phyloP scores from a whole-genome alignment of 148 eudicot species.

The Polygonum maritimum region DNA sequence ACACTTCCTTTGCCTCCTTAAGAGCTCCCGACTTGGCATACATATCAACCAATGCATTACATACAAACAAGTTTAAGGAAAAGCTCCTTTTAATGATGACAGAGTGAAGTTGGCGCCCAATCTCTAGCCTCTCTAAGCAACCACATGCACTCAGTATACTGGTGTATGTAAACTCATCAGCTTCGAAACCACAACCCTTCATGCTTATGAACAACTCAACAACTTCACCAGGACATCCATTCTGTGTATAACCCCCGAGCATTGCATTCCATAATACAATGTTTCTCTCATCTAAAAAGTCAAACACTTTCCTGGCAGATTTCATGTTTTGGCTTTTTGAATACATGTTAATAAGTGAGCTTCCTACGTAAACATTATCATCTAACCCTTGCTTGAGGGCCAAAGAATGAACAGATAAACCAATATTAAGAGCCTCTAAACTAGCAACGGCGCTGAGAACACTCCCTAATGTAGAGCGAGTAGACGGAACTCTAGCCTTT shows the following conservation, averaged over 20 bases:
- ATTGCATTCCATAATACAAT: constrained; percentile 77
- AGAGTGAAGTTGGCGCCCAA: constrained; percentile 70
- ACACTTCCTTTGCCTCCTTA: constrained; percentile 46
- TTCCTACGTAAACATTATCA: constrained; percentile 78
- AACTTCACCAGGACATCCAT: constrained; percentile 55
- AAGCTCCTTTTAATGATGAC: constrained; percentile 58
- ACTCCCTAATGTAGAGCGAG: constrained; percentile 83
- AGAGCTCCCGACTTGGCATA: constrained; percentile 77
- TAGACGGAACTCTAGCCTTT: constrained; percentile 40
- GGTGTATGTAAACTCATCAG: constrained; percentile 83
- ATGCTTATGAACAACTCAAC: constrained; percentile 44
- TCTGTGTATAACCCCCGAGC: constrained; percentile 81
- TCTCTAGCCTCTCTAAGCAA: constrained; percentile 34
- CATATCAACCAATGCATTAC: constrained; percentile 84
- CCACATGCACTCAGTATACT: constrained; percentile 88
- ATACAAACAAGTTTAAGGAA: constrained; percentile 49
- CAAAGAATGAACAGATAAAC: constrained; percentile 62
- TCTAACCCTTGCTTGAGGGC: constrained; percentile 74
- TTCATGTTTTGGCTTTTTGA: constrained; percentile 61
- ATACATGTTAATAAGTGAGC: constrained; percentile 80
- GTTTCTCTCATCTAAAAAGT: constrained; percentile 50
- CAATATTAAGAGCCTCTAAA: constrained; percentile 39
- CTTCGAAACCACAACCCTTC: constrained; percentile 41
- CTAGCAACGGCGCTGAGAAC: constrained; percentile 74
- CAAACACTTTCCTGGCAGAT: constrained; percentile 54